phyloP scores from a whole-genome alignment of 1,139 yeast genomes.

The Pichia sorboxylosa region DNA sequence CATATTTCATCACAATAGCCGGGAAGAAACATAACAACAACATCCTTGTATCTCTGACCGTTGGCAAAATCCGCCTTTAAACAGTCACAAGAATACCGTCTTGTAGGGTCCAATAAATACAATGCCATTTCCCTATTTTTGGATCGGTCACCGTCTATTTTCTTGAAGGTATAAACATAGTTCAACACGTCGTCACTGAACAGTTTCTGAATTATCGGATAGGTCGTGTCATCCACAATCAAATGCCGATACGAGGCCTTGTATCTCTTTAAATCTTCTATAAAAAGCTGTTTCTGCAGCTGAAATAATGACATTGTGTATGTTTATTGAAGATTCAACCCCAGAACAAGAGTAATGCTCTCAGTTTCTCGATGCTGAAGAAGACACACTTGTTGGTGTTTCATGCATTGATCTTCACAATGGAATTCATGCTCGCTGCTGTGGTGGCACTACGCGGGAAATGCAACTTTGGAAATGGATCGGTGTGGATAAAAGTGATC shows the following conservation, averaged over 20 bases:
- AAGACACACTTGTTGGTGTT: no score
- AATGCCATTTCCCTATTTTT: slow-evolving; percentile 40
- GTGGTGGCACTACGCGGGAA: no score
- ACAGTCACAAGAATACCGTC: slow-evolving; percentile 43
- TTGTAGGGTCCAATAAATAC: slow-evolving; percentile 43
- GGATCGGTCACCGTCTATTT: slow-evolving; percentile 40
- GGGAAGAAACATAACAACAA: slow-evolving; percentile 47
- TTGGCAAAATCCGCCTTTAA: slow-evolving; percentile 45
- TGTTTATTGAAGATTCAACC: no score
- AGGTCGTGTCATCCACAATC: slow-evolving; percentile 31
- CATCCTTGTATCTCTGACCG: slow-evolving; percentile 46
- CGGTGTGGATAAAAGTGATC: no score
- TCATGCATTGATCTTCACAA: no score
- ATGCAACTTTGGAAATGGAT: no score
- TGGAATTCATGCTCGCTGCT: no score
- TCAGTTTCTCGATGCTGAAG: no score
- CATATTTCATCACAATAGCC: slow-evolving; percentile 29
- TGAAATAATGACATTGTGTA: slow-evolving; percentile 17
- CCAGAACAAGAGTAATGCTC: no score
- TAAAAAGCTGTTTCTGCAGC: slow-evolving; percentile 16
- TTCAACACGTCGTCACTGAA: slow-evolving; percentile 27
- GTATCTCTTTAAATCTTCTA: slow-evolving; percentile 14
- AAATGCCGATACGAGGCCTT: slow-evolving; percentile 27
- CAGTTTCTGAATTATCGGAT: slow-evolving; percentile 25
- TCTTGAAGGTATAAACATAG: slow-evolving; percentile 37